Base-by-base conservation (phyloP, 1,139 yeast genomes). In the Scheffersomyces titani region DNA sequence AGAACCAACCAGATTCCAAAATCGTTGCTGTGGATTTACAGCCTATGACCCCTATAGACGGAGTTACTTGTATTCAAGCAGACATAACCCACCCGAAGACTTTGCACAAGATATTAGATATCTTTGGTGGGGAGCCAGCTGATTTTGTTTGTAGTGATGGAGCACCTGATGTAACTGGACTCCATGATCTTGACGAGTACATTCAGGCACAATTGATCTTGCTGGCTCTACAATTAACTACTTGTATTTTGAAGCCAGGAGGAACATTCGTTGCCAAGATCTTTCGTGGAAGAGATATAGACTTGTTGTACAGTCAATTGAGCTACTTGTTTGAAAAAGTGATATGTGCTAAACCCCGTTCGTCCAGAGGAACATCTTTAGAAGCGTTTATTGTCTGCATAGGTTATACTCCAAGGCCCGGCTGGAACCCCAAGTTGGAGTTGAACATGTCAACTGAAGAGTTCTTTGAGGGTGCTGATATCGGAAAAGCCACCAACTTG, bases 101-200 rank as follows among this genome's bases (percentile, higher is more conserved):
- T 0, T 78, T 94, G 55, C 82, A 83, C 52, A 82, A 81, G 65
- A 94, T 94, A 51, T 76, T 90, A 63, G 89, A 87, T 48, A 82
- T 89, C 46, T 94, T 94, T 75, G 96, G 91, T 45, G 97, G 97
- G 50, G 91, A 90, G 64, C 87, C 90, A 54, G 98, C 98, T 0
- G 99, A 94, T 71, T 89, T 94, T 69, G 97, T 94, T 1, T 91
- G 97, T 65, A 89, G 96, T 62, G 99, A 94, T 72, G 99, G 99
- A 54, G 99, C 99, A 0, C 99, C 99, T 1, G 99, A 94, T 74
- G 99, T 94, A 24, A 96, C 99, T 0, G 99, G 99, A 0, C 74
- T 94, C 55, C 99, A 96, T 70, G 99, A 96, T 72, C 78, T 94
- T 60, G 99, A 94, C 72, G 99, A 94, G 71, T 94, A 93, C 69